phyloP scores from a whole-genome alignment of 805 yeast species.

The Saturnispora sekii region DNA sequence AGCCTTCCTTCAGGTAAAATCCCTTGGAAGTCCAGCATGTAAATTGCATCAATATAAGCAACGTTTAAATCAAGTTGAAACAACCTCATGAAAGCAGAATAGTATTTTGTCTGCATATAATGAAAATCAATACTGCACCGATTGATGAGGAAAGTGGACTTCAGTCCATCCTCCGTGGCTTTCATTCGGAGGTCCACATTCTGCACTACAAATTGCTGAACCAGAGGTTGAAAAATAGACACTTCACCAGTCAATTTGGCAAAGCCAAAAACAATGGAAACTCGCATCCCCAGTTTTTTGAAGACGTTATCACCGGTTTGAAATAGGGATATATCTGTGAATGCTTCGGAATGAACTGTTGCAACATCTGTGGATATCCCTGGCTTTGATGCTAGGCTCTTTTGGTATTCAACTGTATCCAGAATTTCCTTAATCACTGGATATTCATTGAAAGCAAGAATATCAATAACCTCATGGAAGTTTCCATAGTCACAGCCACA shows the following conservation, averaged over 20 bases:
- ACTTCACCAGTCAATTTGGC: conserved; percentile 1
- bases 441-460: conserved; percentile 18
- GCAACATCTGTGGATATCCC: background rate
- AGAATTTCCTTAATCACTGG: conserved; percentile 16
- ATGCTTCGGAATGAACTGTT: too few species aligned
- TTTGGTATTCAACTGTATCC: background rate
- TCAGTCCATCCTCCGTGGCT: background rate
- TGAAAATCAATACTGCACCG: background rate
- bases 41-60: background rate
- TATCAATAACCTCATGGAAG: conserved; percentile 16
- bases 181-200: background rate
- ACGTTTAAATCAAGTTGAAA: background rate
- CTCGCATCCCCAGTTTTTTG: conserved; percentile 1
- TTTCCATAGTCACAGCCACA: conserved; percentile 17
- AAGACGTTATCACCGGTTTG: conserved; percentile 1
- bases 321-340: background rate
- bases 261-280: background rate
- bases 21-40: background rate
- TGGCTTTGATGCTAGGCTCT: background rate
- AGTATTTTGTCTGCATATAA: background rate
- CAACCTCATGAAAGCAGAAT: background rate
- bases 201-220: background rate
- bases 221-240: conserved; percentile 2
- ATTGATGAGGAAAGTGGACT: background rate
- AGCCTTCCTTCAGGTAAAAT: conserved; percentile 2